These are phyloP conservation scores for Monilinia fructicola DNA, from an alignment of 2,329 filamentous ascomycete species.

Conservation along the genomic window DNA sequence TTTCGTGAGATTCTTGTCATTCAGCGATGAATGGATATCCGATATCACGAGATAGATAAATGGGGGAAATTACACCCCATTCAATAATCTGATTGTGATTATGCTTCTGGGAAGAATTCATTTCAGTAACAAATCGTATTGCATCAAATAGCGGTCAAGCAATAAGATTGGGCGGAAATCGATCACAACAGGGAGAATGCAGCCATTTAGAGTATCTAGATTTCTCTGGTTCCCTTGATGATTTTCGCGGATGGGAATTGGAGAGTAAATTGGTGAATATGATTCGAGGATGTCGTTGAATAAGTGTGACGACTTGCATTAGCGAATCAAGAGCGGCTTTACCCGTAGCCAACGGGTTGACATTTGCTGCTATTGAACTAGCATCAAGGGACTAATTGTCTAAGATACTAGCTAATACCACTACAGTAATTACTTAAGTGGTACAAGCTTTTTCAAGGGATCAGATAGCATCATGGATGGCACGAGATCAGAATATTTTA, in stretches of 20 bases:
- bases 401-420: not conserved
- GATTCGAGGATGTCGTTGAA: constrained; percentile 23
- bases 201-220: constrained; percentile 12
- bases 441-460: constrained; percentile 4
- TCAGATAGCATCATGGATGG: too few species aligned
- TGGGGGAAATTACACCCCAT: constrained; percentile 3
- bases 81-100: constrained; percentile 2
- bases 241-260: constrained; percentile 21
- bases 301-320: constrained; percentile 25
- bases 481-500: not conserved
- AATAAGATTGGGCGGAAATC: constrained; percentile 38
- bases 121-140: constrained; percentile 30
- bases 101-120: not conserved
- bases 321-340: constrained; percentile 22
- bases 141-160: constrained; percentile 35
- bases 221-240: constrained; percentile 18
- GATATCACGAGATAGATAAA: constrained; percentile 16
- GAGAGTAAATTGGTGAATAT: constrained; percentile 12
- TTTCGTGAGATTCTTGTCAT: constrained; percentile 12
- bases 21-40: constrained; percentile 14
- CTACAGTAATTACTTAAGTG: not conserved
- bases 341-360: constrained; percentile 23
- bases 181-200: constrained; percentile 22
- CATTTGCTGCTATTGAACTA: not conserved
- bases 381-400: constrained; percentile 1